These are phyloP conservation scores for Paragyromitra xinjiangensis DNA, from an alignment of 495 filamentous ascomycete genomes.

Conservation along the genomic window DNA sequence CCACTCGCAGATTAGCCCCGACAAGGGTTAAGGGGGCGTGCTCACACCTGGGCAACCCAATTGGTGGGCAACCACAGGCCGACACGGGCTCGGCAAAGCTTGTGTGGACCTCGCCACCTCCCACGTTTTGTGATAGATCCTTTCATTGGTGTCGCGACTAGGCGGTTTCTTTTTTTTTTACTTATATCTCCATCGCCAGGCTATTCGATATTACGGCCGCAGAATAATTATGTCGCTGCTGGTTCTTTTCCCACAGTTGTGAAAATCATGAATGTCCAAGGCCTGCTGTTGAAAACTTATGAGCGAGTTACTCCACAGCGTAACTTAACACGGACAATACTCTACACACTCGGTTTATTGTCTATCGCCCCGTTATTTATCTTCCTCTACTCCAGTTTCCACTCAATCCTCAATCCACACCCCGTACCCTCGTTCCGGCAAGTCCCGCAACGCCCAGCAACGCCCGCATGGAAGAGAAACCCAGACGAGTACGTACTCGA, in stretches of 20 bases:
- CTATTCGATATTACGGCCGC: neutral
- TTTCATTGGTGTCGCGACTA: neutral
- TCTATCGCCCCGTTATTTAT: constrained; percentile 2
- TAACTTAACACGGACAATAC: constrained; percentile 2
- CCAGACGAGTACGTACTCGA: constrained; percentile 61
- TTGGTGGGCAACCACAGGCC: constrained; percentile 4
- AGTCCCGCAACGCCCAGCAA: neutral
- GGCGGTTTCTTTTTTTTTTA: neutral
- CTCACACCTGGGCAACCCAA: neutral
- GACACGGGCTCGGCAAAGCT: constrained; percentile 35
- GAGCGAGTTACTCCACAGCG: neutral
- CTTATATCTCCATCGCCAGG: neutral
- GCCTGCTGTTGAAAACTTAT: neutral
- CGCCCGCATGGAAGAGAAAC: constrained; percentile 48
- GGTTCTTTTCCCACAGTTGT: no score
- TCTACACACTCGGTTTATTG: constrained; percentile 26
- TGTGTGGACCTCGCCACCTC: constrained; percentile 24
- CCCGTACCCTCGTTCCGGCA: constrained; percentile 19
- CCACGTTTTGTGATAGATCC: neutral
- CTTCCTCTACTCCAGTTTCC: constrained; percentile 31
- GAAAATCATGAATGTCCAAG: neutral
- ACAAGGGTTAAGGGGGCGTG: constrained; percentile 15
- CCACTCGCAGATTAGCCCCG: neutral
- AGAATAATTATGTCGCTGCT: no score
- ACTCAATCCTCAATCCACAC: neutral